A percentile compares a stretch with the other conserved stretches of the same genome.
phyloP scores from a whole-genome alignment of 2,329 filamentous ascomycete genomes.

The Aspergillus alliaceus region DNA sequence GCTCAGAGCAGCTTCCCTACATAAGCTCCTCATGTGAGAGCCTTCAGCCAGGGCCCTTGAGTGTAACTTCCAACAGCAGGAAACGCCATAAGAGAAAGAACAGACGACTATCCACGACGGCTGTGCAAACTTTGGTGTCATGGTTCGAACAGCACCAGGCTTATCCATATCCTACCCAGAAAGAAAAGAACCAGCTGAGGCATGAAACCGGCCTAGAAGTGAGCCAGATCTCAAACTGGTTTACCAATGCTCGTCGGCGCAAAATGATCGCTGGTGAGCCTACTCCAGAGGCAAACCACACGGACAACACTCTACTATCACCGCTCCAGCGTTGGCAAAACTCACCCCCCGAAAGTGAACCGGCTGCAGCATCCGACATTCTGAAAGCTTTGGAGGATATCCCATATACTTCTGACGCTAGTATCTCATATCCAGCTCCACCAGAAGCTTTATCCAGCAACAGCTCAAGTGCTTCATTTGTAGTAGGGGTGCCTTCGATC shows the following conservation, averaged over 20 bases:
- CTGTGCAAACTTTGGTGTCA: slow-evolving; percentile 73
- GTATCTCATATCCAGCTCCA: slow-evolving; percentile 15
- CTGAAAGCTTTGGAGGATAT: slow-evolving; percentile 53
- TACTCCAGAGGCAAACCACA: slow-evolving; percentile 31
- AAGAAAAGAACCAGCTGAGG: slow-evolving; percentile 75
- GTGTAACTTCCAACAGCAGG: not conserved
- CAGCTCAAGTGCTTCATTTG: slow-evolving; percentile 48
- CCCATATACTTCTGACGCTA: slow-evolving; percentile 20
- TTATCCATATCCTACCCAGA: slow-evolving; percentile 81
- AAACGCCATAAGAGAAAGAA: not conserved
- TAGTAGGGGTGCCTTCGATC: slow-evolving; percentile 49
- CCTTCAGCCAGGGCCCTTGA: not conserved
- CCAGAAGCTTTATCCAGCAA: slow-evolving; percentile 41
- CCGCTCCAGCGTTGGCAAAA: slow-evolving; percentile 66
- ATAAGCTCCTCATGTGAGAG: not conserved
- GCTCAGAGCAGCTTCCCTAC: not conserved
- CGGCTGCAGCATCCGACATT: slow-evolving; percentile 61
- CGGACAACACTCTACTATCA: slow-evolving; percentile 52
- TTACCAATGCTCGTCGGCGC: slow-evolving; percentile 79
- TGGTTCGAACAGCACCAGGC: slow-evolving; percentile 76
- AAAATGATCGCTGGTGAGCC: slow-evolving; percentile 25
- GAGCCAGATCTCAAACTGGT: slow-evolving; percentile 86
- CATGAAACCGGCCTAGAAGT: slow-evolving; percentile 74
- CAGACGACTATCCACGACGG: slow-evolving; percentile 30
- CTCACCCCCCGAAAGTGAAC: slow-evolving; percentile 65